Conservation (phyloP, 176 grass and related monocot species). For the Eremochloa ophiuroides region DNA sequence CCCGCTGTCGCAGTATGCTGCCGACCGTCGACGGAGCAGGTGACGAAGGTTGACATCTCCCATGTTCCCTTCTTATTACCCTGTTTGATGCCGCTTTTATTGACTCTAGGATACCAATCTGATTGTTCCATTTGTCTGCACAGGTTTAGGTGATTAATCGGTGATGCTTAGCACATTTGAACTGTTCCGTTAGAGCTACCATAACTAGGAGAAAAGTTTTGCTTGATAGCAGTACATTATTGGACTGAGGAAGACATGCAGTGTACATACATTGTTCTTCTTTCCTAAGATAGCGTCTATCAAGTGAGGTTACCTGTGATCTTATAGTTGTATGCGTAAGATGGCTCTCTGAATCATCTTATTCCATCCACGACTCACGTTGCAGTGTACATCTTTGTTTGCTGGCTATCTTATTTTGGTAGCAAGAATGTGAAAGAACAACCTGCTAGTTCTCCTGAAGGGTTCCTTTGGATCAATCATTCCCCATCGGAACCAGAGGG, state of each 20-base stretch:
- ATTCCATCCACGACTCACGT: conserved; percentile 1
- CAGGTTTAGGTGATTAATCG: conserved; percentile 3
- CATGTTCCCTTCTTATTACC: background rate
- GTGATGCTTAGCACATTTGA: background rate
- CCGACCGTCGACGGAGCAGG: conserved; percentile 74
- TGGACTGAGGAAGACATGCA: conserved; percentile 10
- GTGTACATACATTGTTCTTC: conserved; percentile 51
- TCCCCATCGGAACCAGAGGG: too few species aligned
- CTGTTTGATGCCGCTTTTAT: background rate
- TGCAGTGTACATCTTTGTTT: background rate
- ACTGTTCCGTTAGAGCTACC: background rate
- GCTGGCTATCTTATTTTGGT: background rate
- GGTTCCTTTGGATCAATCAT: too few species aligned
- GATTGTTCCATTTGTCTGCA: background rate
- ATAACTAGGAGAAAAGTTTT: conserved; percentile 29
- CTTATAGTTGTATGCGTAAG: conserved; percentile 13
- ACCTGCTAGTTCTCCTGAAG: background rate
- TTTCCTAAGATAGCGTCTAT: conserved; percentile 22
- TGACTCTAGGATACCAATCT: background rate
- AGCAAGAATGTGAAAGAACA: background rate
- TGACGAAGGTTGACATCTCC: conserved; percentile 6
- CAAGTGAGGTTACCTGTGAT: conserved; percentile 6
- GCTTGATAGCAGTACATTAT: conserved; percentile 19
- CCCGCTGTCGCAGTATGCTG: conserved; percentile 73
- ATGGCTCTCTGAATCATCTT: conserved; percentile 4